phyloP scores from a whole-genome alignment of 495 filamentous ascomycete species.

The Parachaetomium inaequale region DNA sequence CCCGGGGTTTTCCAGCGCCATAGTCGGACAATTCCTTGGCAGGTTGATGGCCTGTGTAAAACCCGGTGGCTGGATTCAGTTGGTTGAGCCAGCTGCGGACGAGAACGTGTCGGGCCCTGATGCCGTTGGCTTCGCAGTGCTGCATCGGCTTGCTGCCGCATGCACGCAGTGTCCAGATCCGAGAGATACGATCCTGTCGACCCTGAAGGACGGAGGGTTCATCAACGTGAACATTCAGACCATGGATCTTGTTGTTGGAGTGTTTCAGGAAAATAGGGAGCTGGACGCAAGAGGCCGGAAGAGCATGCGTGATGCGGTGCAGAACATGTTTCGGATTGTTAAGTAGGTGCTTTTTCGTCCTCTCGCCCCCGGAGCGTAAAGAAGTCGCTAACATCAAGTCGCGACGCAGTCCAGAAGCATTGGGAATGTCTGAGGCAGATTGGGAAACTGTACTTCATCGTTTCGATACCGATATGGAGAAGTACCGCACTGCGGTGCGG shows the following conservation, averaged over 20 bases:
- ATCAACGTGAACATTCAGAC: not conserved
- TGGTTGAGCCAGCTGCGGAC: not conserved
- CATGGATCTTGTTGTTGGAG: not conserved
- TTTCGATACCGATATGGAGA: not conserved
- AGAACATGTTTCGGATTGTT: not conserved
- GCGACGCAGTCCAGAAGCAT: not conserved
- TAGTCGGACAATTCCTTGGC: not conserved
- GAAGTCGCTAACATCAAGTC: not conserved
- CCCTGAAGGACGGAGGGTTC: not conserved
- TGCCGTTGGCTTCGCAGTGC: not conserved
- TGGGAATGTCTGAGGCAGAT: not conserved
- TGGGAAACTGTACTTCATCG: not conserved
- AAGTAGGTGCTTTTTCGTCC: not conserved
- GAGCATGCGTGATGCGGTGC: not conserved
- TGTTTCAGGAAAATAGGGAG: not conserved
- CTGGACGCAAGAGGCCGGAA: not conserved
- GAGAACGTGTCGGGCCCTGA: not conserved
- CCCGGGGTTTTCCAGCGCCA: not conserved
- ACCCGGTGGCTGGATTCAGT: not conserved
- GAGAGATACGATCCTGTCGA: not conserved
- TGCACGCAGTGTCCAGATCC: not conserved
- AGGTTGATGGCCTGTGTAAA: not conserved
- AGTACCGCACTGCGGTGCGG: not conserved
- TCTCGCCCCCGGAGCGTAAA: too few species aligned
- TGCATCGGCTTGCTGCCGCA: not conserved